Conservation (phyloP, 805 yeast species). For the Nakazawaea anatomiae region DNA sequence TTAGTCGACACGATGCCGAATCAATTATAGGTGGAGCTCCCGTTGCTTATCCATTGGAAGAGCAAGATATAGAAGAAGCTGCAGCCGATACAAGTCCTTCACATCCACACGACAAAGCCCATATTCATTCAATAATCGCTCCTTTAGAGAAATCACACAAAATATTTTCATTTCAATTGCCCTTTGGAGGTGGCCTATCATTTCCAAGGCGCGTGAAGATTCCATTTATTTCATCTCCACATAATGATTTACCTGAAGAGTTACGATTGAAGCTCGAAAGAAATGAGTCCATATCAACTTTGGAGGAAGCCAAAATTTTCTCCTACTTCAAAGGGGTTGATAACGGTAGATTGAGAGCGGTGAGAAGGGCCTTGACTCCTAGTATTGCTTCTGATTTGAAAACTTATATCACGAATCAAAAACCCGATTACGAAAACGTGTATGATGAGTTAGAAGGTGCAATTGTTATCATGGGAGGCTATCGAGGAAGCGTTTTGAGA, state of each 20-base stretch:
- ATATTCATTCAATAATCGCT: constrained; percentile 5
- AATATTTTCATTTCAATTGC: constrained; percentile 52
- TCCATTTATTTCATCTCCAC: constrained; percentile 10
- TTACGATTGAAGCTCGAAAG: constrained; percentile 38
- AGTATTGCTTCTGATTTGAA: constrained; percentile 27
- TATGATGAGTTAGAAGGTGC: constrained; percentile 70
- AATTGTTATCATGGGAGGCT: constrained; percentile 79
- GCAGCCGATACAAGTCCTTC: constrained; percentile 9
- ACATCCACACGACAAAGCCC: constrained; percentile 14
- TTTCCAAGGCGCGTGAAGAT: constrained; percentile 13
- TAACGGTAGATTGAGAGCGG: constrained; percentile 64
- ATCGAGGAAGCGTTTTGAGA: constrained; percentile 74
- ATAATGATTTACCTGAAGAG: constrained; percentile 18
- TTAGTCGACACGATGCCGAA: constrained; percentile 25
- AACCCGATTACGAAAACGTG: constrained; percentile 35
- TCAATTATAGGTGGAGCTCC: constrained; percentile 46
- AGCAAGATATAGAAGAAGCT: constrained; percentile 5
- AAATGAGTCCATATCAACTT: constrained; percentile 52
- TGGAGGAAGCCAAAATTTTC: constrained; percentile 59
- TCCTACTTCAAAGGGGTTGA: constrained; percentile 51
- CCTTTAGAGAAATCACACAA: constrained; percentile 21
- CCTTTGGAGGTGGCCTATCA: constrained; percentile 44
- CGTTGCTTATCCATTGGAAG: not conserved
- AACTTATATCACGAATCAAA: constrained; percentile 16
- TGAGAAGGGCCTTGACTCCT: constrained; percentile 54